Conservation (phyloP, 2,329 filamentous ascomycete genomes). For the Aspergillus sclerotialis region DNA sequence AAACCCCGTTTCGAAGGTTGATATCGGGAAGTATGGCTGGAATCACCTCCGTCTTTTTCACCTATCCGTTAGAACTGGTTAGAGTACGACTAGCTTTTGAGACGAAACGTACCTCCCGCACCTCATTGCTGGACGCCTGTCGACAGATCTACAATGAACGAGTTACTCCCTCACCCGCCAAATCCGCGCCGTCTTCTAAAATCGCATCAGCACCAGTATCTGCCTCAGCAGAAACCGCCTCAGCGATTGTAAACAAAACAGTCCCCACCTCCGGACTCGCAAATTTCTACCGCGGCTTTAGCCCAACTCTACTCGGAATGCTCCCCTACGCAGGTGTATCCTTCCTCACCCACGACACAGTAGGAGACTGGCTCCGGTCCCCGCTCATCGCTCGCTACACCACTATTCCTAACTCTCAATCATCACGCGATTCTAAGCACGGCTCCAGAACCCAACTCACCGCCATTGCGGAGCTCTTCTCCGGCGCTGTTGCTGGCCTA, state of each 20-base stretch:
- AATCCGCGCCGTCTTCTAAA: slow-evolving; percentile 33
- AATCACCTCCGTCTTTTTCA: slow-evolving; percentile 88
- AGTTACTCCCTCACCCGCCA: slow-evolving; percentile 32
- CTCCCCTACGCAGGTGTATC: slow-evolving; percentile 92
- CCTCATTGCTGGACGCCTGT: slow-evolving; percentile 69
- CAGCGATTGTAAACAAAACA: slow-evolving; percentile 41
- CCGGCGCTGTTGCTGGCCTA: slow-evolving; percentile 79
- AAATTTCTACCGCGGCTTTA: slow-evolving; percentile 95
- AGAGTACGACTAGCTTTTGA: slow-evolving; percentile 91
- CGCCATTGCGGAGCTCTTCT: slow-evolving; percentile 77
- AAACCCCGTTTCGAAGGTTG: slow-evolving; percentile 68
- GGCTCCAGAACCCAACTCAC: slow-evolving; percentile 59
- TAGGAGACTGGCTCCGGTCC: slow-evolving; percentile 73
- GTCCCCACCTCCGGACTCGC: slow-evolving; percentile 62
- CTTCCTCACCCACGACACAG: slow-evolving; percentile 89
- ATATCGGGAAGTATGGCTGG: slow-evolving; percentile 49
- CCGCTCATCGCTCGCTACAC: slow-evolving; percentile 64
- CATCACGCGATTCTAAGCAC: slow-evolving; percentile 35
- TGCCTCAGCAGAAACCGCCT: slow-evolving; percentile 27
- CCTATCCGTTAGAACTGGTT: slow-evolving; percentile 89
- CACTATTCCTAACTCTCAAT: slow-evolving; percentile 57
- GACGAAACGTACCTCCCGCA: slow-evolving; percentile 66
- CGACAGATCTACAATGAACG: slow-evolving; percentile 80
- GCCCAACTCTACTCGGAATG: slow-evolving; percentile 87
- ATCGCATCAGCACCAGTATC: slow-evolving; percentile 33